A percentile compares a stretch with the other conserved stretches of the same genome.
Evolutionary conservation across 2,329 filamentous ascomycete species (phyloP).

Genomic region (Paecilomyces sp.): DNA sequence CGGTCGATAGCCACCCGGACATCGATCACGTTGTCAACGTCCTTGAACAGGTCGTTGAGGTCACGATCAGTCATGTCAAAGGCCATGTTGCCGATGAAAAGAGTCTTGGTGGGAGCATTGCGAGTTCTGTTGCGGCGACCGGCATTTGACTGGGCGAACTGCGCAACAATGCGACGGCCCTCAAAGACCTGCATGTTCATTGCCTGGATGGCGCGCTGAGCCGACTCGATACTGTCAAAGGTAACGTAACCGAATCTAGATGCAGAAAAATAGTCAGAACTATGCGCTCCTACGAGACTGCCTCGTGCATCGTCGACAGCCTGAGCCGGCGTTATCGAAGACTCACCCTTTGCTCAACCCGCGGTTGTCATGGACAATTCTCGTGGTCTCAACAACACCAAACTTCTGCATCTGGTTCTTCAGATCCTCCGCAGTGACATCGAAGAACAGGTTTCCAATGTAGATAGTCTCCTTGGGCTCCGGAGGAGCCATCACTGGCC

Average conservation of each 20-base stretch:
- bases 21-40: slow-evolving; percentile 62
- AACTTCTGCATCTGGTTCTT: slow-evolving; percentile 53
- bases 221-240: slow-evolving; percentile 48
- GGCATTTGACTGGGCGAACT: slow-evolving; percentile 43
- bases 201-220: slow-evolving; percentile 49
- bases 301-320: background rate
- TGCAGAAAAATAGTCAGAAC: slow-evolving; percentile 6
- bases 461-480: slow-evolving; percentile 49
- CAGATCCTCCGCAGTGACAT: slow-evolving; percentile 56
- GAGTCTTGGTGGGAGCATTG: slow-evolving; percentile 53
- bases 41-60: slow-evolving; percentile 68
- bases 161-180: slow-evolving; percentile 57
- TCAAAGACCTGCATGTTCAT: slow-evolving; percentile 56
- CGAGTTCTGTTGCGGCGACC: slow-evolving; percentile 1
- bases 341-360: slow-evolving; percentile 64
- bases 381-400: slow-evolving; percentile 47
- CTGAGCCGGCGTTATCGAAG: background rate
- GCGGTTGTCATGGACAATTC: slow-evolving; percentile 53
- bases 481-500: slow-evolving; percentile 4
- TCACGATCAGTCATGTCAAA: slow-evolving; percentile 81
- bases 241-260: slow-evolving; percentile 60
- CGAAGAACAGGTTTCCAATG: slow-evolving; percentile 63
- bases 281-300: background rate
- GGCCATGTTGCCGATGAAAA: slow-evolving; percentile 81
- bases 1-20: slow-evolving; percentile 79